phyloP scores from a whole-genome alignment of 139 green algal genomes.

The Chlorella sp. region DNA sequence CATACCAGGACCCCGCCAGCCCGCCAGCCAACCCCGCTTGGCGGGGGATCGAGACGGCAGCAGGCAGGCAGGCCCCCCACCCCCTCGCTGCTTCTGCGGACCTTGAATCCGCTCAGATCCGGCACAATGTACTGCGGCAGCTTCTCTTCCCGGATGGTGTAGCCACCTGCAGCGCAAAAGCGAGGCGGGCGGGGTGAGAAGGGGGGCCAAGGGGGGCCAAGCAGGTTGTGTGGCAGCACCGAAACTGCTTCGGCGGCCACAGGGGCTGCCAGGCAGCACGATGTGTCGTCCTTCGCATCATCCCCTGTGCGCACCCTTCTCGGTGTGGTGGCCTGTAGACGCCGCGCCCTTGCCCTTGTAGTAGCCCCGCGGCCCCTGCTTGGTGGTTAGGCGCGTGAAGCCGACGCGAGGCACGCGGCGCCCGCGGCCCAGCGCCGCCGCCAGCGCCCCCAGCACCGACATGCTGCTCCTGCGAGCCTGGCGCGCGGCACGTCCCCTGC shows the following conservation, averaged over 20 bases:
- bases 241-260: no score
- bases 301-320: constrained; percentile 51
- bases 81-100: background rate
- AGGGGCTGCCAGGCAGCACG: background rate
- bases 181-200: background rate
- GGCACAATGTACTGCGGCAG: constrained; percentile 50
- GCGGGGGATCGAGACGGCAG: background rate
- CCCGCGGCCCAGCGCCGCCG: constrained; percentile 16
- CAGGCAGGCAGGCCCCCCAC: background rate
- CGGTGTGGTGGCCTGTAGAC: constrained; percentile 56
- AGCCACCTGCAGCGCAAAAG: constrained; percentile 36
- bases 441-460: constrained; percentile 28
- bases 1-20: background rate
- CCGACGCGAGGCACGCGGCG: constrained; percentile 46
- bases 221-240: no score
- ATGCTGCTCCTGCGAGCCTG: constrained; percentile 5
- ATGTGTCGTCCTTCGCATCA: background rate
- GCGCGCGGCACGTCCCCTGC: background rate
- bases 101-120: constrained; percentile 45
- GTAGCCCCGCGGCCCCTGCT: constrained; percentile 52
- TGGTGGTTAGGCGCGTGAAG: constrained; percentile 58
- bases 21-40: no score
- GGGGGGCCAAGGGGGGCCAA: background rate
- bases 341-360: constrained; percentile 69
- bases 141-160: constrained; percentile 27